These are phyloP conservation scores for Kondoa subrosea DNA, from an alignment of 768 basidiomycete genomes.

Conservation along the genomic window DNA sequence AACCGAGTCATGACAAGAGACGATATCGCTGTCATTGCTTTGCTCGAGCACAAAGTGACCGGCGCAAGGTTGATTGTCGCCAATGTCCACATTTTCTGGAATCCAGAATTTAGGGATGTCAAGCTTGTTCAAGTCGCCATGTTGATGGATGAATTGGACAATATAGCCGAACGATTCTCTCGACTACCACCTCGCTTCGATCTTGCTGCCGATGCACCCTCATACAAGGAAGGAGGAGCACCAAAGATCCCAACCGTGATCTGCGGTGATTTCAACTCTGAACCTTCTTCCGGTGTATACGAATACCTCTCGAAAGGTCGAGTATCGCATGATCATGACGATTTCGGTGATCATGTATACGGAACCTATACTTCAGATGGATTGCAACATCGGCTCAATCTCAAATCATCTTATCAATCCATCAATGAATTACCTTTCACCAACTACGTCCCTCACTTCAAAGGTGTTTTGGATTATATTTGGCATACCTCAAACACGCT, in stretches of 20 bases:
- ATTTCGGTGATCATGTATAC: constrained; percentile 81
- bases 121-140: constrained; percentile 93
- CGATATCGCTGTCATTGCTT: constrained; percentile 70
- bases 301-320: constrained; percentile 66
- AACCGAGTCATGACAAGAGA: constrained; percentile 91
- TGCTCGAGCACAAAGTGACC: constrained; percentile 70
- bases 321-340: constrained; percentile 50
- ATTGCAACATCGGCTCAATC: constrained; percentile 53
- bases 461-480: constrained; percentile 77
- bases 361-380: constrained; percentile 86
- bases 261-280: constrained; percentile 91
- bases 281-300: constrained; percentile 71
- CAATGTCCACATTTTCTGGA: constrained; percentile 86
- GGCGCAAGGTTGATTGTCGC: constrained; percentile 76
- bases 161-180: constrained; percentile 67
- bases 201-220: constrained; percentile 38
- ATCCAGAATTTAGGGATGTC: constrained; percentile 79
- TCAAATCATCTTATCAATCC: constrained; percentile 68
- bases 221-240: constrained; percentile 54
- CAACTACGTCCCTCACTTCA: constrained; percentile 75
- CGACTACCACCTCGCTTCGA: constrained; percentile 50
- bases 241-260: constrained; percentile 72
- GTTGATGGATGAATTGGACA: constrained; percentile 79
- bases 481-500: constrained; percentile 69
- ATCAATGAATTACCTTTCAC: constrained; percentile 50